Conservation (phyloP, 768 basidiomycete species). For the Russula vinacea region DNA sequence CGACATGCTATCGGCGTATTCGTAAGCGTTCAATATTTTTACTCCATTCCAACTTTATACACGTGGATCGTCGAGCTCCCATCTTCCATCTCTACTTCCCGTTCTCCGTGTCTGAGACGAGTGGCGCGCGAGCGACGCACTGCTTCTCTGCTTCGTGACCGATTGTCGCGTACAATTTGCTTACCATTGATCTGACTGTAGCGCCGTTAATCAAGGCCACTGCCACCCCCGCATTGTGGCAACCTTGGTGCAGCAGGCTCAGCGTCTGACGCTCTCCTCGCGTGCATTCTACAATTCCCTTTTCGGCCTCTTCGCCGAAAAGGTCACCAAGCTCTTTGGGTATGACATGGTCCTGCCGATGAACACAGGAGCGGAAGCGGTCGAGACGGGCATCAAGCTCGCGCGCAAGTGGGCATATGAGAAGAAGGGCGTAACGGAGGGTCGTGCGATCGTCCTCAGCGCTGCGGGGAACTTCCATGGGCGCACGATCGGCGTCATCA, state of each 20-base stretch:
- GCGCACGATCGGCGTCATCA: slow-evolving; percentile 84
- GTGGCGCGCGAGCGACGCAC: not conserved
- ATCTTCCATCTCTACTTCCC: not conserved
- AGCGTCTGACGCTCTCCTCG: slow-evolving; percentile 88
- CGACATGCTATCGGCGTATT: slow-evolving; percentile 97
- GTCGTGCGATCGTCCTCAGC: slow-evolving; percentile 81
- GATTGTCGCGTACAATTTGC: not conserved
- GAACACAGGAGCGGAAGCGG: slow-evolving; percentile 99
- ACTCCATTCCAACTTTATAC: slow-evolving; percentile 10
- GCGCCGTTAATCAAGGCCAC: slow-evolving; percentile 92
- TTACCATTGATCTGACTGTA: slow-evolving; percentile 34
- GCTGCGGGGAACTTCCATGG: slow-evolving; percentile 95
- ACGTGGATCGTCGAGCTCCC: not conserved
- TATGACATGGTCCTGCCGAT: slow-evolving; percentile 97
- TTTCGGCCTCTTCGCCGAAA: slow-evolving; percentile 86
- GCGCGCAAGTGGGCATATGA: slow-evolving; percentile 96
- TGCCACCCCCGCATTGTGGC: slow-evolving; percentile 87
- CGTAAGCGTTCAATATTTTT: slow-evolving; percentile 50
- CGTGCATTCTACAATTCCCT: slow-evolving; percentile 94
- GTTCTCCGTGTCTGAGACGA: not conserved
- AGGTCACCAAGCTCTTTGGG: slow-evolving; percentile 77
- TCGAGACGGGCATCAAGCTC: slow-evolving; percentile 95
- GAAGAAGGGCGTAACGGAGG: slow-evolving; percentile 76
- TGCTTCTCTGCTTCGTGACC: not conserved
- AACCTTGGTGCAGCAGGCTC: slow-evolving; percentile 79